phyloP scores from a whole-genome alignment of 1,284 basidiomycete genomes.

The Papiliotrema flavescens region DNA sequence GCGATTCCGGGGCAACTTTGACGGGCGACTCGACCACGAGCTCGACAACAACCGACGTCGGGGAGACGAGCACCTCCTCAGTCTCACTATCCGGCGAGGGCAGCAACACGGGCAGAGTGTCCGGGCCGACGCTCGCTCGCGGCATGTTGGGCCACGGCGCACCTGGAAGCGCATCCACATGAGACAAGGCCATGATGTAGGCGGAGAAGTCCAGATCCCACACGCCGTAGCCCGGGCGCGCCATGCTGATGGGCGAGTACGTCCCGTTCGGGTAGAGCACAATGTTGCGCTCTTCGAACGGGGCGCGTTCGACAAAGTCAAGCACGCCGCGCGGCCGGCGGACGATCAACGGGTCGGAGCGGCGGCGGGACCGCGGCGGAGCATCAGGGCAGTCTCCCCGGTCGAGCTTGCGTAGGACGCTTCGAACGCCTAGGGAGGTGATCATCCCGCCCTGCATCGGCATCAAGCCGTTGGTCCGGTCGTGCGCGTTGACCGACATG shows the following conservation, averaged over 20 bases:
- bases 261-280: constrained; percentile 29
- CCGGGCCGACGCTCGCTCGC: not conserved
- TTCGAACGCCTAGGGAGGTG: constrained; percentile 25
- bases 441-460: constrained; percentile 35
- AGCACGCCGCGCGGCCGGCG: constrained; percentile 30
- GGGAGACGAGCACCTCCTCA: not conserved
- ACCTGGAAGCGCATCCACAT: constrained; percentile 19
- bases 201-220: constrained; percentile 41
- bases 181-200: constrained; percentile 34
- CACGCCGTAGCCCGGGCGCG: constrained; percentile 38
- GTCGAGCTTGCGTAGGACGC: constrained; percentile 28
- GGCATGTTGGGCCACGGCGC: constrained; percentile 1
- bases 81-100: not conserved
- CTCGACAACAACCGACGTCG: not conserved
- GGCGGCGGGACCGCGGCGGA: constrained; percentile 6
- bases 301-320: constrained; percentile 38
- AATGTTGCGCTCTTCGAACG: constrained; percentile 41
- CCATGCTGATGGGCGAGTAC: constrained; percentile 36
- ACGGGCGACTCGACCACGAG: no score
- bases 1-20: not conserved
- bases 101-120: not conserved
- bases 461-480: constrained; percentile 12
- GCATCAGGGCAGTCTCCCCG: constrained; percentile 24
- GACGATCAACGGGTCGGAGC: constrained; percentile 11
- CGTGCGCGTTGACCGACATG: constrained; percentile 29